These are phyloP conservation scores for Penicillium sp. DNA, from an alignment of 2,329 filamentous ascomycete species.

Conservation along the genomic window DNA sequence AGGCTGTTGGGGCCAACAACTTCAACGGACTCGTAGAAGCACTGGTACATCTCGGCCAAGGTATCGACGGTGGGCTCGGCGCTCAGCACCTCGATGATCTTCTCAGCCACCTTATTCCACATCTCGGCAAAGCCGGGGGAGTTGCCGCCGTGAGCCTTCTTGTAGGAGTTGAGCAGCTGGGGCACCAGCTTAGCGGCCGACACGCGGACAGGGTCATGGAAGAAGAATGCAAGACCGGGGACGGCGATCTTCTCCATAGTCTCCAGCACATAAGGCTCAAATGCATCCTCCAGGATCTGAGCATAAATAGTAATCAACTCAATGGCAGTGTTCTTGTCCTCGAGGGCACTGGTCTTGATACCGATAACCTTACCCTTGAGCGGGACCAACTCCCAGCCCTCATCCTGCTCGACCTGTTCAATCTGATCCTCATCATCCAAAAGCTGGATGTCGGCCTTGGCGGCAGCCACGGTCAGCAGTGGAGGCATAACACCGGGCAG, in stretches of 20 bases:
- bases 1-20: conserved; percentile 86
- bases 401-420: conserved; percentile 87
- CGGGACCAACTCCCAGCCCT: conserved; percentile 96
- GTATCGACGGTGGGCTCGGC: conserved; percentile 96
- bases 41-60: conserved; percentile 98
- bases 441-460: conserved; percentile 96
- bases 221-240: conserved; percentile 94
- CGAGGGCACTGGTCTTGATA: conserved; percentile 93
- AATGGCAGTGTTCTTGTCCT: conserved; percentile 99
- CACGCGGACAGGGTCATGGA: conserved; percentile 95
- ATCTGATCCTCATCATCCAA: conserved; percentile 94
- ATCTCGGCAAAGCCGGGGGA: conserved; percentile 79
- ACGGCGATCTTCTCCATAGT: conserved; percentile 97
- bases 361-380: conserved; percentile 98
- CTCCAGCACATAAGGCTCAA: conserved; percentile 86
- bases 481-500: conserved; percentile 92
- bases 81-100: conserved; percentile 88
- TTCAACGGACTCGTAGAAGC: conserved; percentile 98
- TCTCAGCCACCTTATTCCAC: conserved; percentile 83
- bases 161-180: conserved; percentile 89
- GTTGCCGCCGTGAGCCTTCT: conserved; percentile 80
- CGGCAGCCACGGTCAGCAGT: conserved; percentile 83
- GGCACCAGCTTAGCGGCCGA: conserved; percentile 94
- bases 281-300: conserved; percentile 88
- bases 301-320: conserved; percentile 97